Base-by-base conservation (phyloP, 2,329 filamentous ascomycete species). In the Acephala macrosclerotiorum region DNA sequence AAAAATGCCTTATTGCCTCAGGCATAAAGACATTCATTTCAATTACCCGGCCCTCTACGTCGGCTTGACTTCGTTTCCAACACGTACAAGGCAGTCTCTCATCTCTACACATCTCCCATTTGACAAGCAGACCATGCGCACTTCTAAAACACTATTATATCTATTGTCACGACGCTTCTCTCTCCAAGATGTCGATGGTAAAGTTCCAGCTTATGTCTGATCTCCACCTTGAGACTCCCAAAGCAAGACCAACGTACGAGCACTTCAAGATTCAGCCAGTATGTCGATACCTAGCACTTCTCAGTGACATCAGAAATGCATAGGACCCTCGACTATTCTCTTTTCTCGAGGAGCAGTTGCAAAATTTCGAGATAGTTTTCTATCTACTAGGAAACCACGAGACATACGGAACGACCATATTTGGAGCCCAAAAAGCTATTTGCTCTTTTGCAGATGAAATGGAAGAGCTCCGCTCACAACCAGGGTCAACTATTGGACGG, bases 221-320 rank as follows among this genome's bases (percentile, higher is more conserved):
- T 65, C 65, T 69, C 51, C 62, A 69, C 26, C 58, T 67, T 33
- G 67, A 67, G 51, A 67, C 62, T 63, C 63, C 65, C n/a, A 25
- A 63, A 55, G 58, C 62, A 25, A 63, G 59, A 20, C 58, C 64
- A 16, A 61, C 61, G 22, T 67, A 69, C 33, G 16, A 57, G 25
- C 38, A 67, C 20, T 67, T 67, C 57, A 56, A 64, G 51, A 65
- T 67, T 58, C 42, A 53, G 33, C 64, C 61, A 64, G 35, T 56
- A 68, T 61, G 57, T 25, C 38, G 20, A 40, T 58, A 66, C 40
- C 61, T 66, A 22, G 64, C 63, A 25, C 61, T 68, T 11, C 58
- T 66, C 16, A 51, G 64, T n/a, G 60, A 66, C 12, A 66, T 66
- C n/a, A 64, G 61, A 55, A 59, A 45, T 6, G 36, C 60, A 29